Conservation (phyloP, 805 yeast species). For the Suhomyces faveliae region DNA sequence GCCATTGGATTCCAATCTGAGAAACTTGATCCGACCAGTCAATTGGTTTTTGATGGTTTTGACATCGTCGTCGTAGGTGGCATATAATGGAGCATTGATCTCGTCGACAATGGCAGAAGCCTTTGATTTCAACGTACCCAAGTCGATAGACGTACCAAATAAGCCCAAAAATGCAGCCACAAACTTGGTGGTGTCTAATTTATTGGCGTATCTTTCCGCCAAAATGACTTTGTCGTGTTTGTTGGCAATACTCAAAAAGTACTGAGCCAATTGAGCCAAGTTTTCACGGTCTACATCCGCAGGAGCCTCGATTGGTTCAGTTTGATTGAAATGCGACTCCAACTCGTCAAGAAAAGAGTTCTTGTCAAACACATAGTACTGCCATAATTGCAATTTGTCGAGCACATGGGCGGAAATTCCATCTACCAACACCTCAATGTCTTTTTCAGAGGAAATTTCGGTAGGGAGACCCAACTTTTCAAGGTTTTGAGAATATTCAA, state of each 20-base stretch:
- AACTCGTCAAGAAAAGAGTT: conserved; percentile 38
- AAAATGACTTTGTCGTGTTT: conserved; percentile 43
- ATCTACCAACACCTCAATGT: conserved; percentile 59
- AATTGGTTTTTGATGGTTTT: conserved; percentile 65
- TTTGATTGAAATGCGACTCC: conserved; percentile 33
- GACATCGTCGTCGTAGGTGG: conserved; percentile 72
- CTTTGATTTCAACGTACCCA: conserved; percentile 31
- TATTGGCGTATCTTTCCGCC: conserved; percentile 52
- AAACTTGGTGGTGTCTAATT: conserved; percentile 49
- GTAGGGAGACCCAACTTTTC: conserved; percentile 61
- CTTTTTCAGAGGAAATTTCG: conserved; percentile 47
- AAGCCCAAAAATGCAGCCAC: conserved; percentile 38
- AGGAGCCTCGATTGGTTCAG: conserved; percentile 13
- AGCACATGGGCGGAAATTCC: conserved; percentile 70
- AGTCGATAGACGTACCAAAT: conserved; percentile 6
- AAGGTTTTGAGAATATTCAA: conserved; percentile 63
- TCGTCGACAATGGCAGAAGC: conserved; percentile 66
- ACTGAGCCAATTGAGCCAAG: conserved; percentile 47
- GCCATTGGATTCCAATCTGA: conserved; percentile 77
- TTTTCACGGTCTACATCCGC: conserved; percentile 35
- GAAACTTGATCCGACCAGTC: conserved; percentile 70
- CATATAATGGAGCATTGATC: conserved; percentile 70
- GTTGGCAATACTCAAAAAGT: conserved; percentile 43
- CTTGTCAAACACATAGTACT: conserved; percentile 75
- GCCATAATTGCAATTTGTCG: conserved; percentile 74